These are phyloP conservation scores for Candida freyschussii DNA, from an alignment of 1,139 yeast genomes.

Conservation along the genomic window DNA sequence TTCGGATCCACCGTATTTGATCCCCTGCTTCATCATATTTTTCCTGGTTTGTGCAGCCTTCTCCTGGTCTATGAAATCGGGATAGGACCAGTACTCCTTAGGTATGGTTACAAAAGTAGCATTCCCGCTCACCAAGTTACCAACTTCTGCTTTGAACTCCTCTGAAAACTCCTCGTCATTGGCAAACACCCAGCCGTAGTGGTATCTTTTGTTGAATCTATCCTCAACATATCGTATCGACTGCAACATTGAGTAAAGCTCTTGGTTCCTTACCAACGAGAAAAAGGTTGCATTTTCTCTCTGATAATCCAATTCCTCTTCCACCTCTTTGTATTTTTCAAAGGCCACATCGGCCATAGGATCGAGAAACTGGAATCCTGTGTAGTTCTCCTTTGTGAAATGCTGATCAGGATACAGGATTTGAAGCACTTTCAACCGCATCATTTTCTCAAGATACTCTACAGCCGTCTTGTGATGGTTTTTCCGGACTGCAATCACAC, in stretches of 20 bases:
- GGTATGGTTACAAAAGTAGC: conserved; percentile 64
- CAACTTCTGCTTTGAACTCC: conserved; percentile 40
- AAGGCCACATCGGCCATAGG: conserved; percentile 11
- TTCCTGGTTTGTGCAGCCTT: conserved; percentile 50
- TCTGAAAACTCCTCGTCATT: conserved; percentile 51
- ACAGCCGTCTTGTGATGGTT: conserved; percentile 20
- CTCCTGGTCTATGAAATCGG: conserved; percentile 55
- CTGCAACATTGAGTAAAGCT: conserved; percentile 41
- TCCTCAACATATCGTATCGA: conserved; percentile 52
- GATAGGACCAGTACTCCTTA: conserved; percentile 67
- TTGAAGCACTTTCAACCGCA: conserved; percentile 20
- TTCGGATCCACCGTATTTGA: conserved; percentile 52
- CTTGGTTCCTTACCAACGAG: conserved; percentile 50
- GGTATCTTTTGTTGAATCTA: conserved; percentile 47
- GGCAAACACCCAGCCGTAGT: conserved; percentile 61
- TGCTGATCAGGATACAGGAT: conserved; percentile 22
- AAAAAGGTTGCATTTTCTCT: conserved; percentile 50
- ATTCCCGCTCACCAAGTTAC: conserved; percentile 50
- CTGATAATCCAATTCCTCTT: conserved; percentile 5
- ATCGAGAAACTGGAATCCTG: conserved; percentile 16
- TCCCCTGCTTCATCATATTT: conserved; percentile 37
- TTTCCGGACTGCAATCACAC: conserved; percentile 11
- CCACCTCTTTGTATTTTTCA: conserved; percentile 6
- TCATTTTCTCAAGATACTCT: conserved; percentile 18
- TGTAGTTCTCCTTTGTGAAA: conserved; percentile 19